Evolutionary conservation across 345 rosid species (phyloP), one percentile per base, ranked within the genome.

Genomic region (Odontarrhena argentea): DNA sequence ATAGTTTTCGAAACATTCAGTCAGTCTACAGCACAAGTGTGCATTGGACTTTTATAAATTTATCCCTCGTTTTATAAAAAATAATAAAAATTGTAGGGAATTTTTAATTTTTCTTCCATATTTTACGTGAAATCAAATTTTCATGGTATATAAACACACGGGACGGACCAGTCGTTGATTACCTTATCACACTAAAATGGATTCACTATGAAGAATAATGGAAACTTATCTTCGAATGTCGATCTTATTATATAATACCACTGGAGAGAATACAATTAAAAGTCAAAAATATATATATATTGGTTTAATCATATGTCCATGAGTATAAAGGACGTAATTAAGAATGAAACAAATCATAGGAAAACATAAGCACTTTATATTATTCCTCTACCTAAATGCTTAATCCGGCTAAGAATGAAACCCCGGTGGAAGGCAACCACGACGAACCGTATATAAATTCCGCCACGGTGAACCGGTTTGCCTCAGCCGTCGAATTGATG

Each of bases 381-480:
- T 50, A 32, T 51, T 57, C 26, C 43, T 36, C 49, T 73, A 66
- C 43, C 83, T 75, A 94, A 63, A 79, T 70, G 26, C 82, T 67
- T 28, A 94, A 77, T 3, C 99, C 99, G 24, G 92, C 90, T 78
- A 82, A 68, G 91, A 83, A 94, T 2, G 97, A 87, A 67, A 94
- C 99, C 13, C 99, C 99, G 8, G 99, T 94, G 4, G 97, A 82
- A 18, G 99, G 99, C 80, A 94, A 61, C 99, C 99, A 94, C 5
- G 99, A 80, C 7, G 97, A 86, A 24, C 99, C 99, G 40, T 73
- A 91, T 13, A 94, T 94, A 68, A 94, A 94, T 35, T 91, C 78
- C 1, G 82, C 79, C 50, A 94, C 99, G 0, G 99, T 94, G 79
- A 94, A 94, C 59, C 79, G 81, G 30, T 68, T 69, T 0, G 99